Percentiles rank a stretch among this genome's conserved stretches.
Evolutionary conservation across 306 rosid genomes (phyloP).

Genomic region (Glycyrrhiza uralensis): DNA sequence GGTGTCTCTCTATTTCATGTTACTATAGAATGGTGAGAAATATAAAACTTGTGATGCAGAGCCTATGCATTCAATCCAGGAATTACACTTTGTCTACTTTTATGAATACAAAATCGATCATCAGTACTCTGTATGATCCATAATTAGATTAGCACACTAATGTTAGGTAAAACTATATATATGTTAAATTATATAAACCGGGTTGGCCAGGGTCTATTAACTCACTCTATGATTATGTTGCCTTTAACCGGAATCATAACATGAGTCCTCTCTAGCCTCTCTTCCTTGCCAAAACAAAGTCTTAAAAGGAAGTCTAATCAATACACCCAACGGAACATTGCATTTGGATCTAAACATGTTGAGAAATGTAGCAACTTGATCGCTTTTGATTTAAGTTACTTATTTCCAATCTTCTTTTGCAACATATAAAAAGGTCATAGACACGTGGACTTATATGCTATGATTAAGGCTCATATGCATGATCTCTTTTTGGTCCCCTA

Average conservation of each 20-base stretch:
- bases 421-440: neutral
- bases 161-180: slow-evolving; percentile 64
- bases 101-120: slow-evolving; percentile 48
- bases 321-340: slow-evolving; percentile 31
- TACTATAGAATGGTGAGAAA: neutral
- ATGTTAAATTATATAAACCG: slow-evolving; percentile 31
- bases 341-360: slow-evolving; percentile 25
- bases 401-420: slow-evolving; percentile 3
- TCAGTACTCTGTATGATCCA: slow-evolving; percentile 22
- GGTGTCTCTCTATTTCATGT: slow-evolving; percentile 6
- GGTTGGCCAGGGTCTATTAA: slow-evolving; percentile 44
- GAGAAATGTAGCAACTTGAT: neutral
- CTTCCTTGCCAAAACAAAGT: neutral
- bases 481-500: slow-evolving; percentile 13
- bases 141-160: slow-evolving; percentile 21
- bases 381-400: slow-evolving; percentile 24
- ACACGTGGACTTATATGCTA: neutral
- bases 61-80: slow-evolving; percentile 55
- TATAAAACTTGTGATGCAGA: slow-evolving; percentile 21
- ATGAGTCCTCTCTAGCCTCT: slow-evolving; percentile 27
- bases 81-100: slow-evolving; percentile 57
- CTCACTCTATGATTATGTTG: slow-evolving; percentile 31
- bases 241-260: slow-evolving; percentile 36
- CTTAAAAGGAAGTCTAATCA: slow-evolving; percentile 27
- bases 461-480: slow-evolving; percentile 18